Evolutionary conservation across 768 basidiomycete species (phyloP).

Genomic region (Lentinula boryana): DNA sequence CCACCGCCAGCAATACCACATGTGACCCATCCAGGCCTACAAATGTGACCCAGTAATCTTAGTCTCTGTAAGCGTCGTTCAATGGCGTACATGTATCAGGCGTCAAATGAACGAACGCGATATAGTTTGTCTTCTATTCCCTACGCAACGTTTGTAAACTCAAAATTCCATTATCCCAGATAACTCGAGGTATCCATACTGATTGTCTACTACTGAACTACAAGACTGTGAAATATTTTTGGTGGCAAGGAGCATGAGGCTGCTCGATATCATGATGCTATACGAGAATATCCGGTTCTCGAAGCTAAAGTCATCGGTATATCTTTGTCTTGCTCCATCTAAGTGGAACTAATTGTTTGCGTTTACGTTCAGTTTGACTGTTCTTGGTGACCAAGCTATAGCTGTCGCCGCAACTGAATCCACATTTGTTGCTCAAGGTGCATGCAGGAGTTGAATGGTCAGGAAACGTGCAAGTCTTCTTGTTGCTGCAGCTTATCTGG

Average conservation of each 20-base stretch:
- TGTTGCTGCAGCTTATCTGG: constrained; percentile 17
- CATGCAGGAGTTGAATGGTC: constrained; percentile 19
- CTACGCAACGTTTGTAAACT: neutral
- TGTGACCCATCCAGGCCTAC: constrained; percentile 20
- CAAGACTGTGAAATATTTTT: constrained; percentile 83
- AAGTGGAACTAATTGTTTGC: neutral
- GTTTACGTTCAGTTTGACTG: constrained; percentile 33
- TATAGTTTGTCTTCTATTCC: constrained; percentile 37
- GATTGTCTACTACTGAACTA: constrained; percentile 71
- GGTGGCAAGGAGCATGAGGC: constrained; percentile 80
- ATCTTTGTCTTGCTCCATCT: constrained; percentile 16
- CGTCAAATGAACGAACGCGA: constrained; percentile 80
- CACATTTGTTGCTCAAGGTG: constrained; percentile 18
- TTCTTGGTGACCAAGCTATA: constrained; percentile 10
- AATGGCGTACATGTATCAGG: constrained; percentile 69
- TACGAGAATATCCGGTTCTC: constrained; percentile 65
- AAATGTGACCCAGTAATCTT: constrained; percentile 11
- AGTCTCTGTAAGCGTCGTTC: constrained; percentile 45
- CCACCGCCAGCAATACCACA: constrained; percentile 26
- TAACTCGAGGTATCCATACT: constrained; percentile 78
- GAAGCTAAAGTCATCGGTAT: constrained; percentile 71
- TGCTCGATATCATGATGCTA: constrained; percentile 62
- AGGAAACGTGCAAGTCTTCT: constrained; percentile 21
- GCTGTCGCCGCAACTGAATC: constrained; percentile 23
- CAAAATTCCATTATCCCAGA: constrained; percentile 23